Conservation (phyloP, 2,329 filamentous ascomycete genomes). For the Pseudonectria buxi region DNA sequence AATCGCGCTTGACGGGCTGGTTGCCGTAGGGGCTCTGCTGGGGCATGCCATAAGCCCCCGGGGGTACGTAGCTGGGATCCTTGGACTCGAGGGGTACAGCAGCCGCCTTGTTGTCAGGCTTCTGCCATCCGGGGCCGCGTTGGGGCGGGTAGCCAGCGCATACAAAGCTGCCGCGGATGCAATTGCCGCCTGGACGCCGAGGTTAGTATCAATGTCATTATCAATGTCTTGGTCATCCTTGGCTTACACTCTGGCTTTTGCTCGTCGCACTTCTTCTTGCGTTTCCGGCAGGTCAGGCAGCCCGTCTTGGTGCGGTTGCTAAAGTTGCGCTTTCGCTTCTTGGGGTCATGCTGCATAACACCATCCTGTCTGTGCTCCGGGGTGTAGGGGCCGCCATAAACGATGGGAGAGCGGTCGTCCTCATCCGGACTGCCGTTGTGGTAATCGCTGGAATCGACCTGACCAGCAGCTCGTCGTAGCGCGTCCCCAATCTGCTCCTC, state of each 20-base stretch:
- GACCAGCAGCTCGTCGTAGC: constrained; percentile 37
- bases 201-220: constrained; percentile 4
- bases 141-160: constrained; percentile 88
- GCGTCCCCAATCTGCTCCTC: constrained; percentile 45
- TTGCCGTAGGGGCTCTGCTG: constrained; percentile 35
- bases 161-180: constrained; percentile 78
- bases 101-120: constrained; percentile 61
- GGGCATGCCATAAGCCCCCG: constrained; percentile 56
- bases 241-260: constrained; percentile 81
- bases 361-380: constrained; percentile 43
- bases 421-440: constrained; percentile 48
- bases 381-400: constrained; percentile 38
- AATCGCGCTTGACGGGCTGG: constrained; percentile 46
- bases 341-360: constrained; percentile 52
- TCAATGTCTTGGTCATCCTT: no score
- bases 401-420: constrained; percentile 39
- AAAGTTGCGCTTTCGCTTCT: constrained; percentile 73
- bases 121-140: constrained; percentile 65
- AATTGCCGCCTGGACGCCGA: constrained; percentile 65
- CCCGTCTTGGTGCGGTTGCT: constrained; percentile 95
- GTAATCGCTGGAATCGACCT: constrained; percentile 44
- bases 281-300: constrained; percentile 81
- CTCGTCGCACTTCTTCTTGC: constrained; percentile 99
- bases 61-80: constrained; percentile 57
- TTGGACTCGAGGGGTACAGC: constrained; percentile 79